phyloP scores from a whole-genome alignment of 78 protist genomes.

The Bigelowiella natans region DNA sequence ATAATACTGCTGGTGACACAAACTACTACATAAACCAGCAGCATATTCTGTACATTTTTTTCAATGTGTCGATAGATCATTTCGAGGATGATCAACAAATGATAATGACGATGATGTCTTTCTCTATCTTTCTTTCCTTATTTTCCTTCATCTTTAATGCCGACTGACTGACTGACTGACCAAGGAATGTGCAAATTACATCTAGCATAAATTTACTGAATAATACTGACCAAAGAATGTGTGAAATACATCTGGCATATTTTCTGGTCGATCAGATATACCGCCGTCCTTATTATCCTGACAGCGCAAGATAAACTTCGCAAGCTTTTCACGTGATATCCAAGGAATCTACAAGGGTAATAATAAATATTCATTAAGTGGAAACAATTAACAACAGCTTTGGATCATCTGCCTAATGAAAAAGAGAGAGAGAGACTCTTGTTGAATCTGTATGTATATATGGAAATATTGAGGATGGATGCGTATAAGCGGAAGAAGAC shows the following conservation, averaged over 20 bases:
- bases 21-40: background rate
- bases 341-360: constrained; percentile 51
- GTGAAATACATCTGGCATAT: constrained; percentile 93
- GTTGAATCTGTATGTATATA: too few relatives aligned
- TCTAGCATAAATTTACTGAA: background rate
- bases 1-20: background rate
- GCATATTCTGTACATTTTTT: background rate
- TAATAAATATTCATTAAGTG: too few relatives aligned
- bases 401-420: too few relatives aligned
- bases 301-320: constrained; percentile 65
- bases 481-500: too few relatives aligned
- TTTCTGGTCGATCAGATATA: constrained; percentile 89
- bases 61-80: background rate
- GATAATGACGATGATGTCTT: background rate
- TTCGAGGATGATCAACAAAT: background rate
- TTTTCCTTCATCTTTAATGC: too few relatives aligned
- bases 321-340: constrained; percentile 68
- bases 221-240: constrained; percentile 83
- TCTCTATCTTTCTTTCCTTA: background rate
- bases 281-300: constrained; percentile 91
- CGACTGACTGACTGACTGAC: too few relatives aligned
- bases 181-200: background rate
- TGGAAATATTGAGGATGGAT: too few relatives aligned
- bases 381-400: too few relatives aligned
- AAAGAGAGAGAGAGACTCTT: too few relatives aligned